Evolutionary conservation across 2,329 filamentous ascomycete species (phyloP).

Genomic region (Alternaria alternata): DNA sequence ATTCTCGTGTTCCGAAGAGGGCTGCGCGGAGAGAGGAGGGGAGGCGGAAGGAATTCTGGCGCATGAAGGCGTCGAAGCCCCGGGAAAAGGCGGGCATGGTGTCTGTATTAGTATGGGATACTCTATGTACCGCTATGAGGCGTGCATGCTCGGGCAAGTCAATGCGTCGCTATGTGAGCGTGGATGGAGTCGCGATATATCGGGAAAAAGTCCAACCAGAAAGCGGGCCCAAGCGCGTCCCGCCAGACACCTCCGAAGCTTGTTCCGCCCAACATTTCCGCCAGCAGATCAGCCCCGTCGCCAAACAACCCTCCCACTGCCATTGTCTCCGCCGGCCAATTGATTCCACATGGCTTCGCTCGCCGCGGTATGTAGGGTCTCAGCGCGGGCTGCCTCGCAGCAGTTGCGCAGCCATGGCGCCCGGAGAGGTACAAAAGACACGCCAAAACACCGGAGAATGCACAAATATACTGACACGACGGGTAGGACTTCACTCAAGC

Average conservation of each 20-base stretch:
- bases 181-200: background rate
- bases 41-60: slow-evolving; percentile 39
- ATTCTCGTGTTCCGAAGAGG: slow-evolving; percentile 37
- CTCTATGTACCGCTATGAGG: background rate
- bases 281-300: slow-evolving; percentile 24
- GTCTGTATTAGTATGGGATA: background rate
- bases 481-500: slow-evolving; percentile 70
- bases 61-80: slow-evolving; percentile 39
- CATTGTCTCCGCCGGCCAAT: slow-evolving; percentile 31
- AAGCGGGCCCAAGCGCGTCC: slow-evolving; percentile 26
- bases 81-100: slow-evolving; percentile 46
- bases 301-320: slow-evolving; percentile 17
- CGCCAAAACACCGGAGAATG: slow-evolving; percentile 16
- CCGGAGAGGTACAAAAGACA: slow-evolving; percentile 63
- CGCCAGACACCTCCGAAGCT: slow-evolving; percentile 32
- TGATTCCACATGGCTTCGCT: slow-evolving; percentile 68
- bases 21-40: slow-evolving; percentile 45
- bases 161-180: background rate
- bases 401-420: slow-evolving; percentile 62
- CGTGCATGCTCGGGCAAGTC: slow-evolving; percentile 2
- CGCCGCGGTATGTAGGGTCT: slow-evolving; percentile 69
- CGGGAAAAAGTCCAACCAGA: slow-evolving; percentile 24
- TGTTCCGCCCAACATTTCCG: slow-evolving; percentile 48
- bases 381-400: slow-evolving; percentile 66
- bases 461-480: slow-evolving; percentile 29